Conservation (phyloP, 192 early-diverging fungal species). For the Entrophospora sp. region DNA sequence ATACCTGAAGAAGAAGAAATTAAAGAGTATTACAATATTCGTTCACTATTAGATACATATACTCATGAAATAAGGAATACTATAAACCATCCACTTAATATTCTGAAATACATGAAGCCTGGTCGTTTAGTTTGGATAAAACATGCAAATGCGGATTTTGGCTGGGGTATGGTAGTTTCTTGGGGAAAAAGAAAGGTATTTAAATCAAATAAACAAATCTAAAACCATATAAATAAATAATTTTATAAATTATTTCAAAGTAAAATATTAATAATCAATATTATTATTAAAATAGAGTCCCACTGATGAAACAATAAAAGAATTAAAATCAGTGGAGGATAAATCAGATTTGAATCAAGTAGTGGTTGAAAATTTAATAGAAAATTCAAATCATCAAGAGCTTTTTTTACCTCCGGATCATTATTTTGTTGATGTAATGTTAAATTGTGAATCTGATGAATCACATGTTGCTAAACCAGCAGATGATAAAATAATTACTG, state of each 20-base stretch:
- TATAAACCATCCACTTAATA: constrained; percentile 71
- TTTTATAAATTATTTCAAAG: too few relatives aligned
- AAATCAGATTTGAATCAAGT: too few relatives aligned
- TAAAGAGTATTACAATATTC: constrained; percentile 68
- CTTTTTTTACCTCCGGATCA: background rate
- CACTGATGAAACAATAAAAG: background rate
- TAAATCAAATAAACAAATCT: too few relatives aligned
- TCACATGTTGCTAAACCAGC: constrained; percentile 42
- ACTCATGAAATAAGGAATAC: constrained; percentile 63
- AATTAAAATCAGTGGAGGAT: too few relatives aligned
- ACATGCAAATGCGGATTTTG: constrained; percentile 67
- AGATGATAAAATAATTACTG: constrained; percentile 34
- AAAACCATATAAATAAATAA: too few relatives aligned
- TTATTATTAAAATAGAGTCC: background rate
- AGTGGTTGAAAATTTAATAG: too few relatives aligned
- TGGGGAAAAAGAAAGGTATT: constrained; percentile 48
- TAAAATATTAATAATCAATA: too few relatives aligned
- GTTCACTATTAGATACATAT: constrained; percentile 59
- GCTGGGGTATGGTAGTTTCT: constrained; percentile 84
- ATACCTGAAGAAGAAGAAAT: constrained; percentile 68
- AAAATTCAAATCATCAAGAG: too few relatives aligned
- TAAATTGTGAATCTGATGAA: constrained; percentile 67
- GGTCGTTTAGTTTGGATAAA: constrained; percentile 70
- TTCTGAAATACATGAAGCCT: constrained; percentile 74
- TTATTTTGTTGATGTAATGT: constrained; percentile 78